A percentile compares a stretch with the other conserved stretches of the same genome.
phyloP scores from a whole-genome alignment of 1,284 basidiomycete genomes.

The Filobasidium uniguttulatum region DNA sequence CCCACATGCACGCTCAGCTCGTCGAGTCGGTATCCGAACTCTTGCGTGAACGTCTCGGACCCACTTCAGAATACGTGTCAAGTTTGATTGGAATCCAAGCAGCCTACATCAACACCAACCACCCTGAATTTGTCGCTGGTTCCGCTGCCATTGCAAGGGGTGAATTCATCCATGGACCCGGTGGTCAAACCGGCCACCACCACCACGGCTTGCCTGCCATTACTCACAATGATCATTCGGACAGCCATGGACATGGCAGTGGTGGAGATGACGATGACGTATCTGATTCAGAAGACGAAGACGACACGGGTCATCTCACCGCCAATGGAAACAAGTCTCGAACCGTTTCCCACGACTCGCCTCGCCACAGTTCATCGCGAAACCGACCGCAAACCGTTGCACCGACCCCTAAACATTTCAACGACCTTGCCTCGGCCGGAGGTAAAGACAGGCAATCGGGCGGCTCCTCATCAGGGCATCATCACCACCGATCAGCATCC shows the following conservation, averaged over 20 bases:
- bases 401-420: slow-evolving; percentile 15
- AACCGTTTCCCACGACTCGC: slow-evolving; percentile 66
- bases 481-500: slow-evolving; percentile 16
- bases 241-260: too few relatives aligned
- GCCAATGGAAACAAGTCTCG: slow-evolving; percentile 45
- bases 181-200: not conserved
- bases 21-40: slow-evolving; percentile 97
- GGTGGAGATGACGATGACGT: slow-evolving; percentile 29
- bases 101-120: slow-evolving; percentile 77
- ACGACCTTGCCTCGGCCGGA: slow-evolving; percentile 17
- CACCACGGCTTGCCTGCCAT: not conserved
- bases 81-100: slow-evolving; percentile 95
- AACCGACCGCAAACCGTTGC: slow-evolving; percentile 16
- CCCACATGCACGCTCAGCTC: slow-evolving; percentile 77
- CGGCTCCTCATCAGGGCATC: too few relatives aligned
- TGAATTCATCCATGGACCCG: slow-evolving; percentile 18
- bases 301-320: slow-evolving; percentile 23
- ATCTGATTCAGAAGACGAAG: slow-evolving; percentile 22
- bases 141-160: slow-evolving; percentile 36
- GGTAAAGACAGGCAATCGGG: too few relatives aligned
- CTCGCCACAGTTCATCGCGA: too few relatives aligned
- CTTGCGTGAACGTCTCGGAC: slow-evolving; percentile 83
- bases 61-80: slow-evolving; percentile 90
- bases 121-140: slow-evolving; percentile 37
- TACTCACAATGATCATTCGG: not conserved